phyloP scores from a whole-genome alignment of 192 early-diverging fungal genomes.

The Funneliformis mosseae region DNA sequence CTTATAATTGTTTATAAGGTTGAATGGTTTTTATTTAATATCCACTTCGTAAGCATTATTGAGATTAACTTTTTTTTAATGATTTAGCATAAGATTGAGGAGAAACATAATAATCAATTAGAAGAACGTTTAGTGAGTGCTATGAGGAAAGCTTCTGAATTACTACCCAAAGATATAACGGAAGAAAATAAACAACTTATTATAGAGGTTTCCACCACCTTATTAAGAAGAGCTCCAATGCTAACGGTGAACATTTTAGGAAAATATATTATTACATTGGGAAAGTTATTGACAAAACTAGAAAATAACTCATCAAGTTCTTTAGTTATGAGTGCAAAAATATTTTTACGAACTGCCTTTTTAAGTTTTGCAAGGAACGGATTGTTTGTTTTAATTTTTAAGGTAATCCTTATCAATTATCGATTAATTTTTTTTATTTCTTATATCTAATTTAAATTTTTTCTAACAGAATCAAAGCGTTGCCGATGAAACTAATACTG shows the following conservation, averaged over 20 bases:
- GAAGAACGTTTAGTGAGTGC: conserved; percentile 42
- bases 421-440: neutral
- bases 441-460: conserved; percentile 3
- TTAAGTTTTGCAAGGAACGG: conserved; percentile 58
- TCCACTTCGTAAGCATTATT: neutral
- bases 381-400: conserved; percentile 65
- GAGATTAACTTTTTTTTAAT: neutral
- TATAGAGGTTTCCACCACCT: conserved; percentile 51
- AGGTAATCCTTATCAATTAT: conserved; percentile 41
- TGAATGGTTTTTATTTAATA: neutral
- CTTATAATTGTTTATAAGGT: conserved; percentile 64
- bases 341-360: conserved; percentile 57
- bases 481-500: conserved; percentile 43
- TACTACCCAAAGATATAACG: conserved; percentile 44
- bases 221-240: conserved; percentile 55
- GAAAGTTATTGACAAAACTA: conserved; percentile 56
- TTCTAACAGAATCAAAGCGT: conserved; percentile 40
- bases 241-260: conserved; percentile 58
- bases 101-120: conserved; percentile 31
- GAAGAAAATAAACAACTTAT: conserved; percentile 61
- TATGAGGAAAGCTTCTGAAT: conserved; percentile 48
- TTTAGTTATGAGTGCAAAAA: conserved; percentile 51
- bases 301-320: conserved; percentile 47
- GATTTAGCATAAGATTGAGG: conserved; percentile 46
- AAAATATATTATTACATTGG: conserved; percentile 59